Evolutionary conservation across 805 yeast genomes (phyloP).

Genomic region (Barnettozyma populi): DNA sequence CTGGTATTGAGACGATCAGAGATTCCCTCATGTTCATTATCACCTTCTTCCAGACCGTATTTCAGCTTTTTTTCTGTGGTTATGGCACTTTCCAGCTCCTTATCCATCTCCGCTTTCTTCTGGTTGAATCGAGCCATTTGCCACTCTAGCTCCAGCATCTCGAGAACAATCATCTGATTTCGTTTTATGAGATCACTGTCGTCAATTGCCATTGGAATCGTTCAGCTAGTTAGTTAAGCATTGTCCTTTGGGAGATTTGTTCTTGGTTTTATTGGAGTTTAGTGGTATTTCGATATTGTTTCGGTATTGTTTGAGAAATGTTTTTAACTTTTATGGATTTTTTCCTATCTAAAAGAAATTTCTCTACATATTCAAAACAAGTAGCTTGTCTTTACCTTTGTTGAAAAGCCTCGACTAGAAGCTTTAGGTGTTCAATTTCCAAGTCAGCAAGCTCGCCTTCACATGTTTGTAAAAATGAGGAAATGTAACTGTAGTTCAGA

Average conservation of each 20-base stretch:
- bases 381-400: slow-evolving; percentile 2
- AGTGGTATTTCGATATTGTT: background rate
- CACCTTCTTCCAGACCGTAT: background rate
- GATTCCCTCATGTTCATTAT: background rate
- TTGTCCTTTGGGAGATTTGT: background rate
- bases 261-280: background rate
- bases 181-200: background rate
- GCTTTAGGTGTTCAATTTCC: slow-evolving; percentile 39
- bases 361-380: background rate
- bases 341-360: too few species aligned
- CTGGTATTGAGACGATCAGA: background rate
- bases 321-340: background rate
- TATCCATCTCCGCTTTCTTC: background rate
- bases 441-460: slow-evolving; percentile 37
- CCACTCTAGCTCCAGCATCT: background rate
- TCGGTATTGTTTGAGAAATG: background rate
- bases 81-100: background rate
- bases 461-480: slow-evolving; percentile 28
- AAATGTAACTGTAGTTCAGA: slow-evolving; percentile 38
- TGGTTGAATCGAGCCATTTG: background rate
- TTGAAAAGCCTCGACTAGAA: slow-evolving; percentile 38
- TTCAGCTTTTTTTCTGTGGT: background rate
- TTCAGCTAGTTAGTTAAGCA: background rate
- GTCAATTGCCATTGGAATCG: background rate
- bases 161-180: background rate